These are phyloP conservation scores for Aspergillus glaucus DNA, from an alignment of 2,329 filamentous ascomycete genomes.

Conservation along the genomic window DNA sequence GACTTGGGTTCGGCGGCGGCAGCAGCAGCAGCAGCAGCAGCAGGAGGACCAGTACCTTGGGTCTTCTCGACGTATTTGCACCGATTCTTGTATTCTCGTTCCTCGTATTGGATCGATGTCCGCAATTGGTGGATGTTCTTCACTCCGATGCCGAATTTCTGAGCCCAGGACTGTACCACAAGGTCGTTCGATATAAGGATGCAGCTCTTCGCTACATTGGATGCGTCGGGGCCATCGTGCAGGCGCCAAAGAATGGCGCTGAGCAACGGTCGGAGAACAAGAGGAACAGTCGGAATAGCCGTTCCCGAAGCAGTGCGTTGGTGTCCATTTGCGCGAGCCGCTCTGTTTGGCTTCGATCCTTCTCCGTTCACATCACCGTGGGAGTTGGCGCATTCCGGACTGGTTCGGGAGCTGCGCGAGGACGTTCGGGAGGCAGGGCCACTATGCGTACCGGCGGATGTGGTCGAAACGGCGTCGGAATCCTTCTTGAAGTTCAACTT, in stretches of 20 bases:
- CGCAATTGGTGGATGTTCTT: slow-evolving; percentile 45
- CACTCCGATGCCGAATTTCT: slow-evolving; percentile 42
- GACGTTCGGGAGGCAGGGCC: slow-evolving; percentile 39
- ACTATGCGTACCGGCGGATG: slow-evolving; percentile 37
- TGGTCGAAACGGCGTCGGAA: slow-evolving; percentile 31
- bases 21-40: too few relatives aligned
- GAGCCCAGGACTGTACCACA: slow-evolving; percentile 38
- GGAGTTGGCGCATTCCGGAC: slow-evolving; percentile 34
- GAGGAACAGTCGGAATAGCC: slow-evolving; percentile 33
- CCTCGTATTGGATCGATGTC: slow-evolving; percentile 42
- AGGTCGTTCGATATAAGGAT: slow-evolving; percentile 42
- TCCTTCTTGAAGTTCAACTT: slow-evolving; percentile 44
- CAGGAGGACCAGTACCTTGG: slow-evolving; percentile 14
- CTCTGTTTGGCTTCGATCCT: slow-evolving; percentile 15
- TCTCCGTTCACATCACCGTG: slow-evolving; percentile 20
- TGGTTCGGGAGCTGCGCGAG: slow-evolving; percentile 41
- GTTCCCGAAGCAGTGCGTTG: slow-evolving; percentile 28
- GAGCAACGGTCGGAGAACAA: slow-evolving; percentile 36
- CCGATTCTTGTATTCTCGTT: slow-evolving; percentile 39
- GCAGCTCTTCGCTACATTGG: slow-evolving; percentile 29
- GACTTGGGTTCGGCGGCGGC: slow-evolving; percentile 33
- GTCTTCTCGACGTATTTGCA: slow-evolving; percentile 43
- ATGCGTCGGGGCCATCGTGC: slow-evolving; percentile 28
- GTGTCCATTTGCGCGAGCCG: slow-evolving; percentile 19
- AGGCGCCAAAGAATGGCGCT: slow-evolving; percentile 43